These are phyloP conservation scores for Mycena galericulata DNA, from an alignment of 768 basidiomycete species.

Conservation along the genomic window DNA sequence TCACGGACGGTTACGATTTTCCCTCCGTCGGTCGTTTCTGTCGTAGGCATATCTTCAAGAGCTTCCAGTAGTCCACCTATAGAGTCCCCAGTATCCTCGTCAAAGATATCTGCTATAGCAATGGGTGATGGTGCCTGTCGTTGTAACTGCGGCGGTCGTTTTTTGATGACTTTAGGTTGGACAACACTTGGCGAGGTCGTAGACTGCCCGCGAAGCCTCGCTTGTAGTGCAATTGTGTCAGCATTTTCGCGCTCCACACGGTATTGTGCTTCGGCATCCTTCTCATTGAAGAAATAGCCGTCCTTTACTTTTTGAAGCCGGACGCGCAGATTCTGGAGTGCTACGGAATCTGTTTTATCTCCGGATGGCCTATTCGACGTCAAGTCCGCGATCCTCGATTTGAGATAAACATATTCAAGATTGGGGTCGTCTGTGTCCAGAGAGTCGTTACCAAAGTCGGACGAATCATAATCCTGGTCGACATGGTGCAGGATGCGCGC, in stretches of 20 bases:
- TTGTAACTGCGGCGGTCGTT: conserved; percentile 24
- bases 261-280: conserved; percentile 72
- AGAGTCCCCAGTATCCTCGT: conserved; percentile 61
- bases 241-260: conserved; percentile 63
- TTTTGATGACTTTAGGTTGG: conserved; percentile 17
- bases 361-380: conserved; percentile 47
- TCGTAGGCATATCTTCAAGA: conserved; percentile 72
- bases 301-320: conserved; percentile 61
- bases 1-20: conserved; percentile 68
- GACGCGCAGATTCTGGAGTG: conserved; percentile 54
- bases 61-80: conserved; percentile 78
- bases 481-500: conserved; percentile 35
- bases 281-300: conserved; percentile 79
- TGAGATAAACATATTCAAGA: conserved; percentile 70
- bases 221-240: conserved; percentile 57
- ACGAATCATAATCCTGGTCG: conserved; percentile 35
- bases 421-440: conserved; percentile 68
- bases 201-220: conserved; percentile 48
- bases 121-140: conserved; percentile 8
- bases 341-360: conserved; percentile 41
- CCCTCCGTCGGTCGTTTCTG: conserved; percentile 68
- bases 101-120: conserved; percentile 59
- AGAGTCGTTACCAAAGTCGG: conserved; percentile 46
- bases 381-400: conserved; percentile 65
- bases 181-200: not conserved